A percentile compares a stretch with the other conserved stretches of the same genome.
Evolutionary conservation across 768 basidiomycete genomes (phyloP).

Genomic region (Grammothele lineata): DNA sequence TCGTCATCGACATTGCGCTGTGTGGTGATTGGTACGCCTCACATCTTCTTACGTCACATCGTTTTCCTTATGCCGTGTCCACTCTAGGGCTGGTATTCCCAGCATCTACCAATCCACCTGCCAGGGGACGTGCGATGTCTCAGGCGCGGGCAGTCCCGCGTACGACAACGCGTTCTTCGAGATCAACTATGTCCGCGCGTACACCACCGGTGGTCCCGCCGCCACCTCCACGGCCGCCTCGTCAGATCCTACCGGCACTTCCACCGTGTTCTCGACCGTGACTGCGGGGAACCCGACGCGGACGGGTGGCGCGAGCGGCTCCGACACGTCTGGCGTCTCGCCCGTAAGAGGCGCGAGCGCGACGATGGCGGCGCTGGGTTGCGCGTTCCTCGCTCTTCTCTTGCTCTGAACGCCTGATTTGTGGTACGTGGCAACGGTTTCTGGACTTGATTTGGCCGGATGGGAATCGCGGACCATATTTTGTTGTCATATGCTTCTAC

Average conservation of each 20-base stretch:
- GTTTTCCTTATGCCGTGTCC: no score
- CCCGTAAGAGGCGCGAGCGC: neutral
- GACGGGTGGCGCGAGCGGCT: neutral
- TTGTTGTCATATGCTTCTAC: no score
- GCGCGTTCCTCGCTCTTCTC: neutral
- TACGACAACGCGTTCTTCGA: slow-evolving; percentile 65
- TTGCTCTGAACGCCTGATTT: no score
- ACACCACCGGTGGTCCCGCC: slow-evolving; percentile 32
- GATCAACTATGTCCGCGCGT: slow-evolving; percentile 60
- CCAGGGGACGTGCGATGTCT: slow-evolving; percentile 36
- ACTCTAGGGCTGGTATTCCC: slow-evolving; percentile 49
- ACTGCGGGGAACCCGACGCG: neutral
- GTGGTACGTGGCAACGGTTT: no score
- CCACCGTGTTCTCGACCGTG: neutral
- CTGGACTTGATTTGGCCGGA: no score
- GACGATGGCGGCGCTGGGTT: neutral
- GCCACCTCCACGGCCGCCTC: slow-evolving; percentile 15
- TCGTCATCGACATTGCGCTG: slow-evolving; percentile 52
- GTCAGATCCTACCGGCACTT: neutral
- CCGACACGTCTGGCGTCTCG: no score
- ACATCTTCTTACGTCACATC: neutral
- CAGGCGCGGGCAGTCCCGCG: slow-evolving; percentile 48
- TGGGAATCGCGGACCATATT: no score
- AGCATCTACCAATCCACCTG: slow-evolving; percentile 36
- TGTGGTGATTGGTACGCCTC: slow-evolving; percentile 43